Conservation (phyloP, 2,329 filamentous ascomycete species). For the Proliferodiscus dingleyae region DNA sequence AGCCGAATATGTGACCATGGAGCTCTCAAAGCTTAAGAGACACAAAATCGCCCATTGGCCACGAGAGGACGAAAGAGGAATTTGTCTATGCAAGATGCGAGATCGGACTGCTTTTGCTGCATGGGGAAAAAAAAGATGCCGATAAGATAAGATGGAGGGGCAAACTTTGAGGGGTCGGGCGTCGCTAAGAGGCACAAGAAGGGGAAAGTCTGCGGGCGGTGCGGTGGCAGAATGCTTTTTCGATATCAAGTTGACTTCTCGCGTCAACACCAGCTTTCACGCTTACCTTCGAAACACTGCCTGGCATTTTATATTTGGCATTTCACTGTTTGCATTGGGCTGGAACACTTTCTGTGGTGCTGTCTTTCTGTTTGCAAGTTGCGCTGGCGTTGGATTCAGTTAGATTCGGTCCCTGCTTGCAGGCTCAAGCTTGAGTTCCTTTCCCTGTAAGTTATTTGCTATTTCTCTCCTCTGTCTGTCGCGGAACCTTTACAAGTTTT, state of each 20-base stretch:
- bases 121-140: no score
- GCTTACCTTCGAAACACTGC: not conserved
- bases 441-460: not conserved
- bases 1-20: no score
- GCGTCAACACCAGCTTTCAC: not conserved
- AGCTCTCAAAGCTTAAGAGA: no score
- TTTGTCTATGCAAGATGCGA: no score
- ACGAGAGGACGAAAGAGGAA: no score
- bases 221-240: not conserved
- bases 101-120: no score
- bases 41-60: no score
- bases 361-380: not conserved
- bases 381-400: no score
- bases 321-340: not conserved
- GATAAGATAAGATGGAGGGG: conserved; percentile 1
- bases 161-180: conserved; percentile 2
- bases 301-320: not conserved
- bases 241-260: not conserved
- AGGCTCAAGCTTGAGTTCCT: not conserved
- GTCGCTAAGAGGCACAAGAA: not conserved
- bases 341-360: not conserved
- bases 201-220: not conserved
- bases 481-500: no score
- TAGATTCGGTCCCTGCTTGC: no score
- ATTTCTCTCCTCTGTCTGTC: not conserved